Base-by-base conservation (phyloP, 2,329 filamentous ascomycete species). In the Fusarium xyrophilum region DNA sequence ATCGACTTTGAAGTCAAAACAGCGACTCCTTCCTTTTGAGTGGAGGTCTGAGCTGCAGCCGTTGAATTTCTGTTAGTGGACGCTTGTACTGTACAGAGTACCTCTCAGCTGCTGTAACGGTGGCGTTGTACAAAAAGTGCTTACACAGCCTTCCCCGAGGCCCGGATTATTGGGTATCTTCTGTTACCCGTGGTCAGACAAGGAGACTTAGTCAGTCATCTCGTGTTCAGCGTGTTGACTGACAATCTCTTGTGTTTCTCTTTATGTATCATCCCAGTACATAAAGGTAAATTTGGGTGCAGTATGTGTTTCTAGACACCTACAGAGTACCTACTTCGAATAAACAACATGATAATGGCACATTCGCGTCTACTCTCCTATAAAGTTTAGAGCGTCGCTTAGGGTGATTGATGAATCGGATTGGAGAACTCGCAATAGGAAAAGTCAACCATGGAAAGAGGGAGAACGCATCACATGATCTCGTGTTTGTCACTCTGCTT, bases 381-480 rank as follows among this genome's bases (percentile, higher is more conserved):
- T 14, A 58, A 47, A 46, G 35, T 56, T 65, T 54, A 40, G 23
- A 35, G 21, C n/a, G 48, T 63, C 53, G 13, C 48, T 32, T 32
- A 46, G 30, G 59, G 50, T 33, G 42, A 36, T 35, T 36, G 42
- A 46, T 47, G 39, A 23, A 28, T 47, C 19, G 23, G 27, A 33
- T 48, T 38, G 60, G 46, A 53, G 52, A 57, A 48, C 63, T 63
- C 44, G 33, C 30, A 67, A 62, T 48, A 48, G 46, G 55, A 51
- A 52, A 63, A 60, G 36, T 23, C 30, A 56, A 65, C 61, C 33
- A 59, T 43, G 42, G 58, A 44, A 58, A 35, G 50, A 50, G 47
- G 40, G 51, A 56, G 51, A 53, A 27, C 17, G 25, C 13, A 43
- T 69, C 74, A 76, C 74, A 65, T 76, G 74, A 75, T 69, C 74